These are phyloP conservation scores for Erythrophleum ivorense DNA, from an alignment of 331 rosid genomes.

Conservation along the genomic window DNA sequence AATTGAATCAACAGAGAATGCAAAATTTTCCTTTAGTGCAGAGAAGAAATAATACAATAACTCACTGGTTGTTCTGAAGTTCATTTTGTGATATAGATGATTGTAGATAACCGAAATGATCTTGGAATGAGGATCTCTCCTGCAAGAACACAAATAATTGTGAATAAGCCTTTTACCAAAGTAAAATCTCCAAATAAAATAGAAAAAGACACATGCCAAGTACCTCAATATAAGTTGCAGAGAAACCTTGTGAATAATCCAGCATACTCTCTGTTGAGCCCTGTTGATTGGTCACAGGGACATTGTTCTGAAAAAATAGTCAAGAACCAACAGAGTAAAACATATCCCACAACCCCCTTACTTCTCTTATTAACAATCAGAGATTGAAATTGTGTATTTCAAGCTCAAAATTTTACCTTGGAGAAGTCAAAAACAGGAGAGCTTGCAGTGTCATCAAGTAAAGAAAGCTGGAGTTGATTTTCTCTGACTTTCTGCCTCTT, in stretches of 20 bases:
- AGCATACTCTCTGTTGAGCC: constrained; percentile 51
- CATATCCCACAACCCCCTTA: background rate
- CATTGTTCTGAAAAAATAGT: constrained; percentile 51
- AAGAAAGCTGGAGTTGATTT: constrained; percentile 47
- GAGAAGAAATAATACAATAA: constrained; percentile 13
- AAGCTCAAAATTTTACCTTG: constrained; percentile 50
- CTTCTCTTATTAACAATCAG: background rate
- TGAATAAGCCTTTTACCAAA: constrained; percentile 1
- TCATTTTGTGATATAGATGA: constrained; percentile 63
- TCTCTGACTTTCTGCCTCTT: constrained; percentile 55
- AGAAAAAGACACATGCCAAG: background rate
- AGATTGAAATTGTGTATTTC: background rate
- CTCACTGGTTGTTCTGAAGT: constrained; percentile 70
- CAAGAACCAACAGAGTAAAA: constrained; percentile 25
- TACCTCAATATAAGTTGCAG: constrained; percentile 77
- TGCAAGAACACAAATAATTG: constrained; percentile 43
- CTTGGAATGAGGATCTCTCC: constrained; percentile 74
- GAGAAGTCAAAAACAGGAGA: constrained; percentile 72
- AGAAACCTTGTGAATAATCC: constrained; percentile 80
- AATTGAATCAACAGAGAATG: constrained; percentile 12
- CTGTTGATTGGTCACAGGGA: constrained; percentile 47
- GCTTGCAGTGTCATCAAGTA: constrained; percentile 94
- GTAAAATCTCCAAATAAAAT: constrained; percentile 11
- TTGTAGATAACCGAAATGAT: constrained; percentile 55
- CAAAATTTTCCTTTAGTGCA: background rate